Evolutionary conservation across 495 filamentous ascomycete species (phyloP).

Genomic region (Hypoxylon cercidicola): DNA sequence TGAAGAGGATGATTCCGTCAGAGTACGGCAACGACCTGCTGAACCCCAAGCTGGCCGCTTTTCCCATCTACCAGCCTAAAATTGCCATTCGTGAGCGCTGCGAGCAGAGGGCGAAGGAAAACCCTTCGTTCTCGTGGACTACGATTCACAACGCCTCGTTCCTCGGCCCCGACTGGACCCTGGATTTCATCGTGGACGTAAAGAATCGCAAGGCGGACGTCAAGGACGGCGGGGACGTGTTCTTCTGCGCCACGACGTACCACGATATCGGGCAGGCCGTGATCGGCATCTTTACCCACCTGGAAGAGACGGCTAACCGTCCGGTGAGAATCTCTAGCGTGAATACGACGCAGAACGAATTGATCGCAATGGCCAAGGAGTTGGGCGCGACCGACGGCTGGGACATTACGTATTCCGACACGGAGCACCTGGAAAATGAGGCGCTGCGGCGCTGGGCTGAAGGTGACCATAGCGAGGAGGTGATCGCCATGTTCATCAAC

Average conservation of each 20-base stretch:
- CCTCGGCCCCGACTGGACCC: conserved; percentile 44
- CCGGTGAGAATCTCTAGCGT: conserved; percentile 39
- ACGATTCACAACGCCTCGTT: conserved; percentile 55
- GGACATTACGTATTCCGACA: conserved; percentile 37
- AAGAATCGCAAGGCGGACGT: conserved; percentile 41
- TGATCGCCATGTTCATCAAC: conserved; percentile 44
- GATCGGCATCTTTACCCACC: conserved; percentile 41
- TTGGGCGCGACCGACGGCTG: conserved; percentile 35
- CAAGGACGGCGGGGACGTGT: conserved; percentile 39
- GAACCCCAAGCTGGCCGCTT: conserved; percentile 51
- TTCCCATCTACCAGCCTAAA: conserved; percentile 52
- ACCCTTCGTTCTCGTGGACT: conserved; percentile 57
- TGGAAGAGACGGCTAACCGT: conserved; percentile 39
- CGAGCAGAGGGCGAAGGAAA: conserved; percentile 45
- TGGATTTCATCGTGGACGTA: conserved; percentile 43
- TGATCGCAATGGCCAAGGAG: conserved; percentile 40
- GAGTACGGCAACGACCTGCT: conserved; percentile 62
- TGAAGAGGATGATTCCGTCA: conserved; percentile 68
- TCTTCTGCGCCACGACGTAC: conserved; percentile 40
- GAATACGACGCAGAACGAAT: conserved; percentile 40
- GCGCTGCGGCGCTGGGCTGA: conserved; percentile 35
- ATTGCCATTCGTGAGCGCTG: conserved; percentile 53
- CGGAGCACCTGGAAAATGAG: conserved; percentile 36
- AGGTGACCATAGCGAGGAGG: conserved; percentile 43
- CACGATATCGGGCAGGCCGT: conserved; percentile 39